Evolutionary conservation across 352 stramenopile species (phyloP).

Genomic region (Pythium guiyangense): DNA sequence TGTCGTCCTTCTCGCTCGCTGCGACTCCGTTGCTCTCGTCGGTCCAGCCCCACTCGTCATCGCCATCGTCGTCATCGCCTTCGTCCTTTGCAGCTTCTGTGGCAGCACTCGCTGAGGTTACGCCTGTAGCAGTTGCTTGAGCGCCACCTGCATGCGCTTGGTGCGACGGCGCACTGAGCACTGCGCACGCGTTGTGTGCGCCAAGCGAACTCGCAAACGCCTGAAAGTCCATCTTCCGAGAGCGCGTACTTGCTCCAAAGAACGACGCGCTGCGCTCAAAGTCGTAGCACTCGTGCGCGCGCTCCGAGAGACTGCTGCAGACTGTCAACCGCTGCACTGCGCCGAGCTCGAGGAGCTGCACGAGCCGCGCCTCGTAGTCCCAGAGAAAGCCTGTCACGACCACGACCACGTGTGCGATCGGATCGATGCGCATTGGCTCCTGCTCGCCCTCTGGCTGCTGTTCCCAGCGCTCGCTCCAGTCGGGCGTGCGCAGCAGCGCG

Average conservation of each 20-base stretch:
- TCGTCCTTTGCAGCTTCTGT: too few species aligned
- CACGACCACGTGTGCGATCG: conserved; percentile 41
- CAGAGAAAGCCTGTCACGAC: conserved; percentile 56
- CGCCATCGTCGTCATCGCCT: conserved; percentile 1
- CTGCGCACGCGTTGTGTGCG: conserved; percentile 12
- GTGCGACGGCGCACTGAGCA: neutral
- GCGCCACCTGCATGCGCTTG: neutral
- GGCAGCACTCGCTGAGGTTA: neutral
- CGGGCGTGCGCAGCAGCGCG: conserved; percentile 17
- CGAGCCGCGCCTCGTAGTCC: conserved; percentile 40
- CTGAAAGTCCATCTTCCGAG: conserved; percentile 44
- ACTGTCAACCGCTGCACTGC: conserved; percentile 28
- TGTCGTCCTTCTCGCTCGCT: neutral
- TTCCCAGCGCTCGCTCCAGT: neutral
- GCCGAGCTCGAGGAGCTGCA: conserved; percentile 5
- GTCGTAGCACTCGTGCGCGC: conserved; percentile 65
- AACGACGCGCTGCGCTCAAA: conserved; percentile 22
- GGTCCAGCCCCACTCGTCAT: conserved; percentile 52
- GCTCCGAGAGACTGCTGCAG: conserved; percentile 64
- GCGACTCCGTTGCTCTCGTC: conserved; percentile 19
- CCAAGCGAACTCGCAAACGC: conserved; percentile 30
- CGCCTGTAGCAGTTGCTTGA: conserved; percentile 5
- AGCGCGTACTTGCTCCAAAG: conserved; percentile 9
- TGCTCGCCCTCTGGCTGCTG: neutral
- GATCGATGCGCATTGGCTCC: conserved; percentile 10